Percentiles rank a stretch among this genome's conserved stretches.
Evolutionary conservation across 108 stramenopile genomes (phyloP).

Genomic region (Fragilaria radians): DNA sequence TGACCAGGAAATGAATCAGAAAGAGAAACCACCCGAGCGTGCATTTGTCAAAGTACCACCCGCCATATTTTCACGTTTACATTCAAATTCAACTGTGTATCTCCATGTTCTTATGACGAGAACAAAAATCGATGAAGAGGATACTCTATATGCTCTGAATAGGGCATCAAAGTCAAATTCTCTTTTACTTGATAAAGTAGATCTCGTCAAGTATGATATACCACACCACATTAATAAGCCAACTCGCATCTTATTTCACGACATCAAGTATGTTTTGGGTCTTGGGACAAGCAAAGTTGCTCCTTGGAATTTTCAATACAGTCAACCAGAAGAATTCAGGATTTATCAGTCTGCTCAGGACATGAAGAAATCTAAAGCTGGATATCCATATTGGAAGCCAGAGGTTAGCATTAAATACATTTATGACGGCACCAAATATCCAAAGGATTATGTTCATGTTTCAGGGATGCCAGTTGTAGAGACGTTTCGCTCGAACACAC

Average conservation of each 20-base stretch:
- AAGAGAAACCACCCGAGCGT: slow-evolving; percentile 6
- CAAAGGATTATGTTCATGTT: slow-evolving; percentile 44
- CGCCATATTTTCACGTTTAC: slow-evolving; percentile 55
- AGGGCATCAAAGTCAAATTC: slow-evolving; percentile 26
- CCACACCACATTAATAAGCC: slow-evolving; percentile 67
- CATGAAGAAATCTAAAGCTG: slow-evolving; percentile 47
- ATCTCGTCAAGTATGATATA: slow-evolving; percentile 62
- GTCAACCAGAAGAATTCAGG: slow-evolving; percentile 45
- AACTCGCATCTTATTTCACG: slow-evolving; percentile 50
- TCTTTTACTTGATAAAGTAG: slow-evolving; percentile 58
- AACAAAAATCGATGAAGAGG: slow-evolving; percentile 4
- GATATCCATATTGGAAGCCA: slow-evolving; percentile 83
- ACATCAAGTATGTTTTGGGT: slow-evolving; percentile 47
- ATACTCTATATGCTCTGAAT: slow-evolving; percentile 11
- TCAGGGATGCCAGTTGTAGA: slow-evolving; percentile 56
- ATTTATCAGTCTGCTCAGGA: slow-evolving; percentile 38
- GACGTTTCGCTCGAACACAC: slow-evolving; percentile 16
- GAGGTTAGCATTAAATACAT: slow-evolving; percentile 72
- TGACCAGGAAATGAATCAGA: slow-evolving; percentile 17
- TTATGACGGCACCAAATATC: slow-evolving; percentile 62
- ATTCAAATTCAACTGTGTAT: slow-evolving; percentile 34
- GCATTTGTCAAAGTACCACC: slow-evolving; percentile 30
- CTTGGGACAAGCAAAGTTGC: slow-evolving; percentile 27
- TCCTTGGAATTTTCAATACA: slow-evolving; percentile 65
- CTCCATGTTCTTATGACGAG: slow-evolving; percentile 1